Evolutionary conservation across 176 grass and related monocot genomes (phyloP).

Genomic region (Cenchrus purpureus): DNA sequence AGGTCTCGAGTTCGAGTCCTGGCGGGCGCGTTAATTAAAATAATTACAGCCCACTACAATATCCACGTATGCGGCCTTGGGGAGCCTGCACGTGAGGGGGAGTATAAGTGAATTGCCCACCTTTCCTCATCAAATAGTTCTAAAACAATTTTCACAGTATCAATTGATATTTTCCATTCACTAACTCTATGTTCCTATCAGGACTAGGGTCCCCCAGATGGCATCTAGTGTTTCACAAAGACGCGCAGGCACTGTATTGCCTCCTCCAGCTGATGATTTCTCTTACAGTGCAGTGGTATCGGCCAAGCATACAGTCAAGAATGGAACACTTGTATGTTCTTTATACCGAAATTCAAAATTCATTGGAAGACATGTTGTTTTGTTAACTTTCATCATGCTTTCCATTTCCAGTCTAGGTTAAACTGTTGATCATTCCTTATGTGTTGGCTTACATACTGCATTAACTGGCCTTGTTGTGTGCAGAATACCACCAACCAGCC

Average conservation of each 20-base stretch:
- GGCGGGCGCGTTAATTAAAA: too few relatives aligned
- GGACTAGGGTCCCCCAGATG: slow-evolving; percentile 95
- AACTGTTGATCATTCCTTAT: slow-evolving; percentile 20
- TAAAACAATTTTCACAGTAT: too few relatives aligned
- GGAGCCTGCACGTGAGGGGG: too few relatives aligned
- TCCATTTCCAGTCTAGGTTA: slow-evolving; percentile 11
- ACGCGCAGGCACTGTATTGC: slow-evolving; percentile 76
- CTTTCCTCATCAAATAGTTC: too few relatives aligned
- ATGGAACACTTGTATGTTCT: slow-evolving; percentile 64
- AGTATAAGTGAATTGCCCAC: too few relatives aligned
- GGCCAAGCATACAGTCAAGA: slow-evolving; percentile 65
- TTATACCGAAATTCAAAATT: slow-evolving; percentile 14
- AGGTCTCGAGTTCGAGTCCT: too few relatives aligned
- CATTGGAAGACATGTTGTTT: slow-evolving; percentile 11
- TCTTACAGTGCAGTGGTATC: slow-evolving; percentile 60
- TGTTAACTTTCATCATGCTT: not conserved
- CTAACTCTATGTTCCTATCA: slow-evolving; percentile 43
- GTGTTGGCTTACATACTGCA: slow-evolving; percentile 30
- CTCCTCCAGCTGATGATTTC: slow-evolving; percentile 81
- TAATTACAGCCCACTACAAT: too few relatives aligned
- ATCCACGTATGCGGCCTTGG: too few relatives aligned
- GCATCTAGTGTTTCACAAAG: slow-evolving; percentile 71
- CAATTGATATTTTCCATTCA: not conserved
- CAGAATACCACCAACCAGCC: slow-evolving; percentile 64
- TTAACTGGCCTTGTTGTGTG: slow-evolving; percentile 41